Base-by-base conservation (phyloP, 108 stramenopile species). In the Nannochloropsis salina region DNA sequence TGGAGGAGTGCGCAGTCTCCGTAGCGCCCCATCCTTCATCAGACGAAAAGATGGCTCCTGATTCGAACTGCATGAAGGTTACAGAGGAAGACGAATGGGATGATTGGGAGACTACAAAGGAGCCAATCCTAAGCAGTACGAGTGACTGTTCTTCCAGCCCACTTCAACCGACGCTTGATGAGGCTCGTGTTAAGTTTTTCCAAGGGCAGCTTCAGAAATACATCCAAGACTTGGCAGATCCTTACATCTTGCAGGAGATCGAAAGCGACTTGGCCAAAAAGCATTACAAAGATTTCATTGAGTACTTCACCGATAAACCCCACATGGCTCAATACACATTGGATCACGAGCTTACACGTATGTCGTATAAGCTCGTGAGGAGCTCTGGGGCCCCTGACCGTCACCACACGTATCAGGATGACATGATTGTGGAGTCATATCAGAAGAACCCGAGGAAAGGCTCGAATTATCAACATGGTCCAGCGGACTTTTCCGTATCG, bases 141-240 rank as follows among this genome's bases (percentile, higher is more conserved):
- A 31, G 31, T 31, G 31, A 31, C 31, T 31, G 31, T 31, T 31
- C 31, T 31, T 31, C 31, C 31, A 31, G 31, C 31, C 31, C 31
- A 31, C 31, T 31, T 31, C 31, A 31, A 31, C 31, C 31, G 31
- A 31, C 31, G 31, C 15, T 74, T 6, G 61, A 74, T 74, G 61
- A 74, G 61, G n/a, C 61, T n/a, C 61, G 61, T 74, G n/a, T 8
- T n/a, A 3, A 4, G 15, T 74, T n/a, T 74, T 74, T 74, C n/a
- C 61, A 74, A 74, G 61, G 61, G n/a, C 61, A 74, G 61, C 61
- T 74, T n/a, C 3, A n/a, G n/a, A n/a, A 74, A 74, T 74, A 74
- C 61, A 74, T 74, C n/a, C 61, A 74, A n/a, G 61, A 74, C 61
- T 6, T 74, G 61, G 61, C 61, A 74, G 61, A 74, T 74, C 8